These are phyloP conservation scores for Wickerhamiella hasegawae DNA, from an alignment of 805 yeast species.

Conservation along the genomic window DNA sequence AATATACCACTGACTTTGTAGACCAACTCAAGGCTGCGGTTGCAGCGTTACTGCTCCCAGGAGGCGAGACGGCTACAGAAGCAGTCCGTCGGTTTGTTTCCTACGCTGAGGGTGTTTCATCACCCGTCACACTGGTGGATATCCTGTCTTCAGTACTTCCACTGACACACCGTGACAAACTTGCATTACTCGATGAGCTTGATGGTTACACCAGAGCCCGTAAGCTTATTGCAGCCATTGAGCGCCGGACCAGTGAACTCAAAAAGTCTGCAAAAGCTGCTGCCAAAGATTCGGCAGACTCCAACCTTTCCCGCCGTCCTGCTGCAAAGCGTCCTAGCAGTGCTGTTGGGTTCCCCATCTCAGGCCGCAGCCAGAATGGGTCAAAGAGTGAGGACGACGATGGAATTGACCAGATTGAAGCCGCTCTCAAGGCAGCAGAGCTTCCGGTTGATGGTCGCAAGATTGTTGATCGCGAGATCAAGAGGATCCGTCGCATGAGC, in stretches of 20 bases:
- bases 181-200: conserved; percentile 16
- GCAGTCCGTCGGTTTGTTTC: conserved; percentile 11
- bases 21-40: conserved; percentile 9
- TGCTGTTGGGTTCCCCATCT: background rate
- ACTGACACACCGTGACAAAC: conserved; percentile 17
- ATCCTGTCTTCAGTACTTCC: conserved; percentile 23
- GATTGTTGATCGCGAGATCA: conserved; percentile 24
- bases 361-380: conserved; percentile 1
- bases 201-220: conserved; percentile 15
- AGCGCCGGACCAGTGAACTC: conserved; percentile 6
- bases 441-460: conserved; percentile 22
- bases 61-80: conserved; percentile 5
- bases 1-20: conserved; percentile 3
- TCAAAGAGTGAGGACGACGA: conserved; percentile 26
- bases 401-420: conserved; percentile 18
- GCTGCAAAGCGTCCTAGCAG: background rate
- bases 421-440: conserved; percentile 14
- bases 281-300: conserved; percentile 2
- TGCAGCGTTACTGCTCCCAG: conserved; percentile 5
- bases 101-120: conserved; percentile 11
- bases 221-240: conserved; percentile 9
- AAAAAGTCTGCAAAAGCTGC: conserved; percentile 5
- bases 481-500: conserved; percentile 24
- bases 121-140: conserved; percentile 22
- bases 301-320: background rate